Conservation (phyloP, 2,329 filamentous ascomycete species). For the Diaporthe batatas region DNA sequence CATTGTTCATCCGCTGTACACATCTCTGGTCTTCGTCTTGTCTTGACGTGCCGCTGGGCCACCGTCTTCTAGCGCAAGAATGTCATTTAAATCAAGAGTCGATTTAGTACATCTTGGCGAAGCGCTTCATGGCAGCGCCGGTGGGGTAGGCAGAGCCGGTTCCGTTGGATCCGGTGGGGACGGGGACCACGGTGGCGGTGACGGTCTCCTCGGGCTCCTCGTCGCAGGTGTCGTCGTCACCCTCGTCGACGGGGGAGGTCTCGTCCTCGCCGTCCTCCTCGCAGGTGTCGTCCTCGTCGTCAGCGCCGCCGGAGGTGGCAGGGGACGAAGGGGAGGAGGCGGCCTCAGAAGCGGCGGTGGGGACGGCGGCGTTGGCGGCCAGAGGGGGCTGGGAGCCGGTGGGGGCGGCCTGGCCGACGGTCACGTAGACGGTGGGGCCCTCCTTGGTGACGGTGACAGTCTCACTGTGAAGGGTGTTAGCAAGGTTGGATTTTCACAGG, state of each 20-base stretch:
- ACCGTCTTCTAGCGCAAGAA: not conserved
- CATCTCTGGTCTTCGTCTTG: not conserved
- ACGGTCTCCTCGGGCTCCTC: constrained; percentile 40
- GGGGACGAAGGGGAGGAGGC: not conserved
- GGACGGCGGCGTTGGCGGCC: constrained; percentile 32
- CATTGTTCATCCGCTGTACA: not conserved
- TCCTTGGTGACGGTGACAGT: constrained; percentile 44
- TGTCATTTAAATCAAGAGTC: not conserved
- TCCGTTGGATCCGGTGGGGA: constrained; percentile 34
- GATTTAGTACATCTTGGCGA: constrained; percentile 41
- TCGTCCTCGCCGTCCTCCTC: constrained; percentile 35
- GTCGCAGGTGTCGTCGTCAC: constrained; percentile 39
- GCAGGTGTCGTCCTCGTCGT: constrained; percentile 33
- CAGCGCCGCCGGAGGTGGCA: not conserved
- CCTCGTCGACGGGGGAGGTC: constrained; percentile 7
- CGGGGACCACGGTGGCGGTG: constrained; percentile 40
- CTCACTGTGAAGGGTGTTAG: constrained; percentile 21
- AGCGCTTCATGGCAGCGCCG: constrained; percentile 39
- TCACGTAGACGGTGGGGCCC: constrained; percentile 45
- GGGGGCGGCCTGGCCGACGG: constrained; percentile 29
- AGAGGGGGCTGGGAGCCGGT: constrained; percentile 1
- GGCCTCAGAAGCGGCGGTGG: constrained; percentile 18
- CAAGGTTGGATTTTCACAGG: not conserved
- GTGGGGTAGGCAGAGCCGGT: constrained; percentile 40
- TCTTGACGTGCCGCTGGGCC: not conserved